Conservation (phyloP, 805 yeast genomes). For the Ogataea methanolica region DNA sequence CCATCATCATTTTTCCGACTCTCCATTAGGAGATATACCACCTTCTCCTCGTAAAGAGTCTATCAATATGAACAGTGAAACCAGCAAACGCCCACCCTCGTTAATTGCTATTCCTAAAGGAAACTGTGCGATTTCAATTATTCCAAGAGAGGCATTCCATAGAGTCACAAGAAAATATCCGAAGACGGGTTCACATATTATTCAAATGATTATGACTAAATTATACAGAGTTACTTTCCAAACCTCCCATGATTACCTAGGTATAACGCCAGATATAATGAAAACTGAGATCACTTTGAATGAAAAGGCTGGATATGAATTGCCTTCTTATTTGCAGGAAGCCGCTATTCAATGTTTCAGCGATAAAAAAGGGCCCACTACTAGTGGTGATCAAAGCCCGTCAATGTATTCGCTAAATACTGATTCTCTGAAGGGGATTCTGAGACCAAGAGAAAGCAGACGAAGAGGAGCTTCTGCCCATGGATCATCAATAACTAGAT, state of each 20-base stretch:
- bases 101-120: constrained; percentile 71
- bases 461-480: neutral
- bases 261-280: constrained; percentile 75
- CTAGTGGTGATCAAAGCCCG: too few relatives aligned
- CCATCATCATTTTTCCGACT: constrained; percentile 6
- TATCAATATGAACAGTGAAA: neutral
- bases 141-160: constrained; percentile 79
- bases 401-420: too few relatives aligned
- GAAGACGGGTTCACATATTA: constrained; percentile 86
- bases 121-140: constrained; percentile 84
- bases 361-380: neutral
- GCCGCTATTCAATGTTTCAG: constrained; percentile 17
- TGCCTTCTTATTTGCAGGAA: constrained; percentile 65
- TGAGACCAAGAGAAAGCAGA: too few relatives aligned
- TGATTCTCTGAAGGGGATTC: too few relatives aligned
- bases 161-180: constrained; percentile 73
- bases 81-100: constrained; percentile 7
- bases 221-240: constrained; percentile 88
- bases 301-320: constrained; percentile 36
- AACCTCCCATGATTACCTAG: constrained; percentile 83
- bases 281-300: constrained; percentile 71
- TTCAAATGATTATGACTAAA: constrained; percentile 85
- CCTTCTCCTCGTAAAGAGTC: neutral
- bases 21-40: constrained; percentile 1
- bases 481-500: neutral